A percentile compares a stretch with the other conserved stretches of the same genome.
phyloP scores from a whole-genome alignment of 306 rosid species.

The Leucaena leucocephala region DNA sequence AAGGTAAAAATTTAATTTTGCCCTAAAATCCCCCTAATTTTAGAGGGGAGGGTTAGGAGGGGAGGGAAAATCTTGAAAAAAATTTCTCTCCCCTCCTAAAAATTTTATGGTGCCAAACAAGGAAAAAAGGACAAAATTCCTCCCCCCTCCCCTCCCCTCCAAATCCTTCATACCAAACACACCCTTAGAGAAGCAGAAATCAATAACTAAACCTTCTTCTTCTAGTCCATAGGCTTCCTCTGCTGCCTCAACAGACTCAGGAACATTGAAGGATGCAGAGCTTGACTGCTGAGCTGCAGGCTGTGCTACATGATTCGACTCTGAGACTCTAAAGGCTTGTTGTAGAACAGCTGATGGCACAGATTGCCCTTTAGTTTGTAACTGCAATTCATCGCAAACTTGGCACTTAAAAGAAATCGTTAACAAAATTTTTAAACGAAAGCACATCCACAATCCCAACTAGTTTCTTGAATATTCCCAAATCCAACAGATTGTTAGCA shows the following conservation, averaged over 20 bases:
- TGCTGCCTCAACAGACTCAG: slow-evolving; percentile 59
- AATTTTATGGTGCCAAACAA: too few species aligned
- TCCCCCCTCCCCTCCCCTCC: too few species aligned
- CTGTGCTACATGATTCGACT: slow-evolving; percentile 67
- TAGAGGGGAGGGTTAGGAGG: too few species aligned
- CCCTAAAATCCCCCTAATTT: too few species aligned
- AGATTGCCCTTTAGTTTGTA: slow-evolving; percentile 70
- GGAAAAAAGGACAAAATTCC: too few species aligned
- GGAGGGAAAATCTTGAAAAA: too few species aligned
- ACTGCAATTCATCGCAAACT: slow-evolving; percentile 48
- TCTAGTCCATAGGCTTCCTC: slow-evolving; percentile 74
- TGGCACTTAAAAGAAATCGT: background rate
- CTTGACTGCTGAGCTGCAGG: slow-evolving; percentile 64
- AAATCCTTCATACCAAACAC: too few species aligned
- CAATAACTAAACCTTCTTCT: slow-evolving; percentile 73
- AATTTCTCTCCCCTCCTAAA: too few species aligned
- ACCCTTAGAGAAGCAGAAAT: slow-evolving; percentile 21
- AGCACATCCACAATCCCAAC: background rate
- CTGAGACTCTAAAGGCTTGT: slow-evolving; percentile 57
- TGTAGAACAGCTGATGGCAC: slow-evolving; percentile 49
- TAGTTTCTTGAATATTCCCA: background rate
- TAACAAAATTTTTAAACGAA: background rate
- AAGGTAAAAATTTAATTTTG: too few species aligned
- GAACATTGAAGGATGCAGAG: slow-evolving; percentile 45
- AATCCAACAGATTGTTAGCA: slow-evolving; percentile 1